phyloP scores from a whole-genome alignment of 306 rosid species.

The Carpinus fangiana region DNA sequence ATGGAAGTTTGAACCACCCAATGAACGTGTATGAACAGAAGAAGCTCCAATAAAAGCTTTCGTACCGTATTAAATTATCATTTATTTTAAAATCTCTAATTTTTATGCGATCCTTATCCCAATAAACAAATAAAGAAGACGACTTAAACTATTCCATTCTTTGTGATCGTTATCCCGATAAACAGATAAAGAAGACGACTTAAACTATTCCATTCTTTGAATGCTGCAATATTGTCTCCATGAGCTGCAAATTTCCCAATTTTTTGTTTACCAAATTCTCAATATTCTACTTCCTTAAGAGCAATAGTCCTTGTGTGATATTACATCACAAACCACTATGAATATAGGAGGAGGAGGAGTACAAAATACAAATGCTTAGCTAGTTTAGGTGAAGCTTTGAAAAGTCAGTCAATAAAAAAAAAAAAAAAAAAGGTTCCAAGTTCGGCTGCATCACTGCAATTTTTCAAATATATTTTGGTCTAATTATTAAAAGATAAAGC shows the following conservation, averaged over 20 bases:
- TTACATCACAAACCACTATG: conserved; percentile 16
- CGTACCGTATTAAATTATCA: too few species aligned
- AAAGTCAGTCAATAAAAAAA: neutral
- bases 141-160: too few species aligned
- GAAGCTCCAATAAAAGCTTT: conserved; percentile 1
- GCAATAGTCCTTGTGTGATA: neutral
- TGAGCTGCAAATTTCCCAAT: too few species aligned
- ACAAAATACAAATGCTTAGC: conserved; percentile 7
- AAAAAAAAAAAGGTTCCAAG: neutral
- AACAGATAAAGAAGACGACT: too few species aligned
- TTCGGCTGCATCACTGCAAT: neutral
- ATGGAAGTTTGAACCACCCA: too few species aligned
- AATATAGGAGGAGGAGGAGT: neutral
- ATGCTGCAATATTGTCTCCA: too few species aligned
- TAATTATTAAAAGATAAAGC: neutral
- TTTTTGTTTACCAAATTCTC: too few species aligned
- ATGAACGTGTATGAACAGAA: conserved; percentile 17
- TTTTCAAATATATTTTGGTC: neutral
- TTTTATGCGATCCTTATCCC: too few species aligned
- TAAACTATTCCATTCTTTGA: too few species aligned
- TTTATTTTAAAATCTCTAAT: too few species aligned
- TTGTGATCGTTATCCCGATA: too few species aligned
- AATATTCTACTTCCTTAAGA: neutral
- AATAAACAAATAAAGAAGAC: too few species aligned
- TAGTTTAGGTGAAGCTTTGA: conserved; percentile 1